phyloP scores from a whole-genome alignment of 148 eudicot genomes.

The Rhododendron henanense region DNA sequence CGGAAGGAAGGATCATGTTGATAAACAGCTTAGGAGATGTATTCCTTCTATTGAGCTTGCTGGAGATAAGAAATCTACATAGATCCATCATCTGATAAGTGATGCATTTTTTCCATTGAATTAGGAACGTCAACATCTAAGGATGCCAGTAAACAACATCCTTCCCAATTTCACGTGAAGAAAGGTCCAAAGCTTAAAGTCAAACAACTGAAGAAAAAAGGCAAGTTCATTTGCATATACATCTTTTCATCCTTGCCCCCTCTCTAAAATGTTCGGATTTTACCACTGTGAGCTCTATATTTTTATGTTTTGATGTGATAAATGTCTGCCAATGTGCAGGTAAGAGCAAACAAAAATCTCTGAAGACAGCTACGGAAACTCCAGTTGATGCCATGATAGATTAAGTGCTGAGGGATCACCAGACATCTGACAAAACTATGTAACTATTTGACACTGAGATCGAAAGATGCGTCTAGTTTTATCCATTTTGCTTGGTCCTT shows the following conservation, averaged over 20 bases:
- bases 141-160: slow-evolving; percentile 34
- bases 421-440: not conserved
- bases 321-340: slow-evolving; percentile 24
- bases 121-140: slow-evolving; percentile 48
- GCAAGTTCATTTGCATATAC: slow-evolving; percentile 17
- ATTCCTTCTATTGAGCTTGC: not conserved
- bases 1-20: not conserved
- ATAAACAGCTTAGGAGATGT: not conserved
- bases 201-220: slow-evolving; percentile 52
- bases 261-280: not conserved
- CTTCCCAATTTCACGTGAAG: slow-evolving; percentile 60
- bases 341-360: slow-evolving; percentile 31
- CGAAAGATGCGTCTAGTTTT: not conserved
- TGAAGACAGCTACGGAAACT: slow-evolving; percentile 19
- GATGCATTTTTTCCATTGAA: not conserved
- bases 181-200: slow-evolving; percentile 62
- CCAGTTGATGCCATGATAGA: slow-evolving; percentile 51
- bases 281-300: not conserved
- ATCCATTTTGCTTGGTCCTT: not conserved
- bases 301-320: not conserved
- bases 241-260: not conserved
- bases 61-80: not conserved
- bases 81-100: not conserved
- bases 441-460: not conserved
- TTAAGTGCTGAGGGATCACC: slow-evolving; percentile 18